phyloP scores from a whole-genome alignment of 371 early-diverging fungal genomes.

The Rhizomucor pusillus region DNA sequence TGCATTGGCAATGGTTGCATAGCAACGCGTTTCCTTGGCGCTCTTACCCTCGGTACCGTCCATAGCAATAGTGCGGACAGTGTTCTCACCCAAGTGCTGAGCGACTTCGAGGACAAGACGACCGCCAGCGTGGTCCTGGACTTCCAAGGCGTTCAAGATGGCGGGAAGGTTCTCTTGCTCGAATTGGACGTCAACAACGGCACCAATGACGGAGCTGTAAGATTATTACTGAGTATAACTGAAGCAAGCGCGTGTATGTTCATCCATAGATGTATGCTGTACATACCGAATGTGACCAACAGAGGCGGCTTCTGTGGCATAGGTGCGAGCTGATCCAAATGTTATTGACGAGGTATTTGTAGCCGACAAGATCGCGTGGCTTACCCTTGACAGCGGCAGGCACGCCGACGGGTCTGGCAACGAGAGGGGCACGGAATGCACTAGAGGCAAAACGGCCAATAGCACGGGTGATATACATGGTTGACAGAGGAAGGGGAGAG shows the following conservation, averaged over 20 bases:
- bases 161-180: constrained; percentile 89
- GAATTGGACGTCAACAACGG: constrained; percentile 98
- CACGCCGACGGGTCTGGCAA: constrained; percentile 22
- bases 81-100: constrained; percentile 98
- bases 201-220: constrained; percentile 90
- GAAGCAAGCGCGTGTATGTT: background rate
- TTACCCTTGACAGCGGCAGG: constrained; percentile 10
- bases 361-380: background rate
- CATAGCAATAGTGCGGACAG: constrained; percentile 99
- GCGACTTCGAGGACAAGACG: constrained; percentile 96
- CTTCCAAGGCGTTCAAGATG: constrained; percentile 96
- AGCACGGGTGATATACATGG: constrained; percentile 32
- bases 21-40: constrained; percentile 34
- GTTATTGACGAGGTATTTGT: too few relatives aligned
- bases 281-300: constrained; percentile 56
- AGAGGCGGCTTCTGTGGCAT: constrained; percentile 33
- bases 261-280: background rate
- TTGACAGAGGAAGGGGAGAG: constrained; percentile 4
- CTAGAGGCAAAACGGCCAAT: constrained; percentile 34
- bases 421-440: constrained; percentile 28
- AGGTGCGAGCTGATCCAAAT: constrained; percentile 25
- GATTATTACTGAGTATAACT: constrained; percentile 2
- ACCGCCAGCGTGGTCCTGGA: constrained; percentile 71
- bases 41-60: constrained; percentile 77
- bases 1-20: background rate